phyloP scores from a whole-genome alignment of 2,329 filamentous ascomycete genomes.

The Stachybotrys chlorohalonatus region DNA sequence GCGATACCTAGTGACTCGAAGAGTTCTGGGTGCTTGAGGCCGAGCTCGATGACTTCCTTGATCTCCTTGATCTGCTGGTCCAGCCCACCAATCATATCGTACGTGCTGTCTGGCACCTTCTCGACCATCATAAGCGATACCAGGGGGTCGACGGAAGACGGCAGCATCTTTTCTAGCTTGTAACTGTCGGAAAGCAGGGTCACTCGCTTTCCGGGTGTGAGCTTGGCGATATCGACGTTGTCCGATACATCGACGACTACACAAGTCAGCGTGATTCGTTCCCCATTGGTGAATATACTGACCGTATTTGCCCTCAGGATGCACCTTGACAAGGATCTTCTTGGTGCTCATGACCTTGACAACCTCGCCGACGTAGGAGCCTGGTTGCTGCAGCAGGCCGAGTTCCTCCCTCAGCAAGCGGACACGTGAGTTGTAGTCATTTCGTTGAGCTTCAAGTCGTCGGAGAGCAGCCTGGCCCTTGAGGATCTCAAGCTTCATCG shows the following conservation, averaged over 20 bases:
- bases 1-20: constrained; percentile 99
- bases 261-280: neutral
- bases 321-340: constrained; percentile 97
- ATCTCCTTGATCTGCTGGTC: constrained; percentile 99
- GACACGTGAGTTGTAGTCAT: constrained; percentile 98
- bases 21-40: constrained; percentile 94
- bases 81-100: constrained; percentile 98
- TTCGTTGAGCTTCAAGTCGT: constrained; percentile 92
- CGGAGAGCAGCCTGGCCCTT: constrained; percentile 94
- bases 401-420: constrained; percentile 91
- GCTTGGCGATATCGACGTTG: constrained; percentile 86
- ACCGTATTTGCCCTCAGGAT: constrained; percentile 99
- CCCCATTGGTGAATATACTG: constrained; percentile 18
- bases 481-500: constrained; percentile 99
- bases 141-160: constrained; percentile 94
- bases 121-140: constrained; percentile 99
- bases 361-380: constrained; percentile 98
- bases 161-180: constrained; percentile 97
- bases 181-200: constrained; percentile 95
- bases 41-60: constrained; percentile 98
- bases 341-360: constrained; percentile 99
- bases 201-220: constrained; percentile 95
- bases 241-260: constrained; percentile 93
- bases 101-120: constrained; percentile 98
- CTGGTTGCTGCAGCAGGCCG: constrained; percentile 89